A percentile compares a stretch with the other conserved stretches of the same genome.
Evolutionary conservation across 2,329 filamentous ascomycete genomes (phyloP).

Genomic region (Geosmithia morbida): DNA sequence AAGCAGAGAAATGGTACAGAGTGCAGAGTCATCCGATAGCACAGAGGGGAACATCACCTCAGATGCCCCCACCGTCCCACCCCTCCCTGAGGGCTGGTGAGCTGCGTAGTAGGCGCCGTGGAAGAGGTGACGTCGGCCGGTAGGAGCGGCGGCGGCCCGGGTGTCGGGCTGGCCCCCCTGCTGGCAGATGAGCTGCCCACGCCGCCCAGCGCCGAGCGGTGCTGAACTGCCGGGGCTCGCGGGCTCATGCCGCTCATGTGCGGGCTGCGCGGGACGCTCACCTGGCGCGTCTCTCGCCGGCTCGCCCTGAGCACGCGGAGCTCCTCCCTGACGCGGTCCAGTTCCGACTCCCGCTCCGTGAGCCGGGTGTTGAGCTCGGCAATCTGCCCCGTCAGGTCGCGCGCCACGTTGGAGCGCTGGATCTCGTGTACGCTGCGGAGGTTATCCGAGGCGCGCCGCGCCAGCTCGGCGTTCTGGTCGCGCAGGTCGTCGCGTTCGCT

Average conservation of each 20-base stretch:
- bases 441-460: conserved; percentile 27
- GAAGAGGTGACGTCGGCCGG: conserved; percentile 9
- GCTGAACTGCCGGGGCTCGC: conserved; percentile 3
- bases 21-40: too few species aligned
- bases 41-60: background rate
- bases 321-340: conserved; percentile 33
- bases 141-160: conserved; percentile 10
- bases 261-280: conserved; percentile 44
- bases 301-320: conserved; percentile 29
- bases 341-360: conserved; percentile 35
- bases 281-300: conserved; percentile 39
- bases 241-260: conserved; percentile 35
- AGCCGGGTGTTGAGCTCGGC: conserved; percentile 24
- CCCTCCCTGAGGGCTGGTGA: conserved; percentile 5
- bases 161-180: conserved; percentile 34
- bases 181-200: conserved; percentile 17
- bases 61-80: conserved; percentile 1
- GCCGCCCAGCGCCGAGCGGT: background rate
- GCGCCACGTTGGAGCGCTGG: conserved; percentile 21
- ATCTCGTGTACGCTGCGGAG: conserved; percentile 30
- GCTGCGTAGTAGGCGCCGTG: conserved; percentile 19
- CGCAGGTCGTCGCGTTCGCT: conserved; percentile 31
- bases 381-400: conserved; percentile 21
- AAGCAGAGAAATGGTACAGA: too few species aligned
- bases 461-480: conserved; percentile 22